A percentile compares a stretch with the other conserved stretches of the same genome.
These are phyloP conservation scores for Pseudocercospora musae DNA, from an alignment of 2,329 filamentous ascomycete genomes.

Conservation along the genomic window DNA sequence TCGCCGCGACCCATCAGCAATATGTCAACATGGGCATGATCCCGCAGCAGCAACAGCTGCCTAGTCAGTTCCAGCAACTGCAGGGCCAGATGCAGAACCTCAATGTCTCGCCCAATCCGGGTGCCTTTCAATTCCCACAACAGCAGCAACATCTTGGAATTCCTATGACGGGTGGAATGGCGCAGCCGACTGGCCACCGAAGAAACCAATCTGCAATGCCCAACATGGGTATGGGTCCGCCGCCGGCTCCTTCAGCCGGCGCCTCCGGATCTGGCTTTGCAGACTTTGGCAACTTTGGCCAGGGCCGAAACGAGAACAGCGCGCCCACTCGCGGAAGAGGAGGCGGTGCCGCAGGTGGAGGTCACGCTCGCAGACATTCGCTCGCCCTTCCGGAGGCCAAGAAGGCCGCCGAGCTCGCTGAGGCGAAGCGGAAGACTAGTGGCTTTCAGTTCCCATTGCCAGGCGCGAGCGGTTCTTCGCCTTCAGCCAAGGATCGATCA, in stretches of 20 bases:
- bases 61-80: constrained; percentile 71
- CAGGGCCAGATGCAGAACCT: constrained; percentile 77
- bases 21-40: constrained; percentile 98
- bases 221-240: constrained; percentile 83
- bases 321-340: constrained; percentile 68
- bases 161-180: constrained; percentile 66
- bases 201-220: constrained; percentile 97
- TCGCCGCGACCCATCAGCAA: constrained; percentile 93
- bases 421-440: constrained; percentile 92
- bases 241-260: constrained; percentile 74
- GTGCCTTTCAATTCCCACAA: constrained; percentile 82
- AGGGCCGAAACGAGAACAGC: constrained; percentile 60
- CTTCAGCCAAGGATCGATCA: constrained; percentile 50
- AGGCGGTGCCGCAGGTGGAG: constrained; percentile 63
- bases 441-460: constrained; percentile 92
- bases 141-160: constrained; percentile 67
- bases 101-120: constrained; percentile 60
- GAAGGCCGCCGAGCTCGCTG: constrained; percentile 92
- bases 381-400: constrained; percentile 92
- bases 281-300: constrained; percentile 61
- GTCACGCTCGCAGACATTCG: constrained; percentile 91
- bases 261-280: constrained; percentile 75
- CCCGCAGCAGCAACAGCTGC: constrained; percentile 75
- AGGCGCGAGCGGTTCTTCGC: constrained; percentile 53
- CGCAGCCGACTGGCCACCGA: constrained; percentile 81